Evolutionary conservation across 305 asterid species (phyloP).

Genomic region (Solanum hybrid): DNA sequence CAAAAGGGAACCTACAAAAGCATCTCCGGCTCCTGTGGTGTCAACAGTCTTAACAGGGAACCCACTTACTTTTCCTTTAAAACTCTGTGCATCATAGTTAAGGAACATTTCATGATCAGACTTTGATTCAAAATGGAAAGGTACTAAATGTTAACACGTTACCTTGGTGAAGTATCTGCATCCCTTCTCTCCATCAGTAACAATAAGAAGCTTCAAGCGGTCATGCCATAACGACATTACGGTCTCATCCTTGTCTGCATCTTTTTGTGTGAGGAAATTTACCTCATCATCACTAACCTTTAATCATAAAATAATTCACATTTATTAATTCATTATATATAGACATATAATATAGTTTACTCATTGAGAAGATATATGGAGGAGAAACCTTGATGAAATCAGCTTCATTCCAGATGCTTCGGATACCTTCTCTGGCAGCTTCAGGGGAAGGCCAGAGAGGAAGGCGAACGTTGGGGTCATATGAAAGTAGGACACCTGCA

Average conservation of each 20-base stretch:
- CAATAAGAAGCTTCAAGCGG: constrained; percentile 27
- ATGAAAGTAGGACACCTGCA: constrained; percentile 32
- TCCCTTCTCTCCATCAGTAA: constrained; percentile 43
- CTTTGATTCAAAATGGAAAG: background rate
- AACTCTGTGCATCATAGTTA: constrained; percentile 8
- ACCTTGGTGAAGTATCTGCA: constrained; percentile 42
- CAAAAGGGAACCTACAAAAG: constrained; percentile 37
- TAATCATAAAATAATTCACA: background rate
- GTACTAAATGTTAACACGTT: background rate
- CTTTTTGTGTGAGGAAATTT: constrained; percentile 28
- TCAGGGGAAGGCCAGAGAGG: constrained; percentile 41
- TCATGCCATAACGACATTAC: constrained; percentile 34
- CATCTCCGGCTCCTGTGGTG: constrained; percentile 42
- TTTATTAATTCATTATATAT: background rate
- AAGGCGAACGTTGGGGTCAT: constrained; percentile 39
- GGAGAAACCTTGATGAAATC: constrained; percentile 34
- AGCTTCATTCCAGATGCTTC: constrained; percentile 34
- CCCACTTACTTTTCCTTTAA: constrained; percentile 29
- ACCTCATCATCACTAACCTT: constrained; percentile 39
- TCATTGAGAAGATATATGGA: background rate
- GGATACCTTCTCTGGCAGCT: constrained; percentile 26
- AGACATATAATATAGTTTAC: background rate
- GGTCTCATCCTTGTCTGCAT: constrained; percentile 11
- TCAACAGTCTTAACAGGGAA: constrained; percentile 30
- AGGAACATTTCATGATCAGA: background rate